phyloP scores from a whole-genome alignment of 2,329 filamentous ascomycete genomes.

The Trichoderma polysporum region DNA sequence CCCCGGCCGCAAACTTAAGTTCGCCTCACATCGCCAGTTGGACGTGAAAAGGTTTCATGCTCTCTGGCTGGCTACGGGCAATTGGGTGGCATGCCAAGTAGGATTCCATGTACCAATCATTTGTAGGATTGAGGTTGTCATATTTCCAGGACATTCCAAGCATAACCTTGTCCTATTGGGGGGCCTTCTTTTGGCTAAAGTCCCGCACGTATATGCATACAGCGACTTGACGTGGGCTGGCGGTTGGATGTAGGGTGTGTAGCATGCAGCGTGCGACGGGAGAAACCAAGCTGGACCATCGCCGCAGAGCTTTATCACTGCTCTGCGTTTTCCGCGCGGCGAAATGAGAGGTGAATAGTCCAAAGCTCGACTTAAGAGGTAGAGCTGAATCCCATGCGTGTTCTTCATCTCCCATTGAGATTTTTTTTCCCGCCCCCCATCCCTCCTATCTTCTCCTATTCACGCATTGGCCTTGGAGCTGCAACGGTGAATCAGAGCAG shows the following conservation, averaged over 20 bases:
- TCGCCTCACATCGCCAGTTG: constrained; percentile 31
- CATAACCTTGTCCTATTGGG: constrained; percentile 12
- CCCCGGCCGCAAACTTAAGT: constrained; percentile 30
- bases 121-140: constrained; percentile 23
- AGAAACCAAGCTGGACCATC: constrained; percentile 13
- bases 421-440: neutral
- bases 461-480: neutral
- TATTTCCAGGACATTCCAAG: constrained; percentile 24
- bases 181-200: constrained; percentile 3
- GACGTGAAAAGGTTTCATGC: constrained; percentile 20
- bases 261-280: constrained; percentile 11
- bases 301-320: constrained; percentile 15
- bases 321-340: constrained; percentile 8
- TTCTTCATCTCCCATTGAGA: neutral
- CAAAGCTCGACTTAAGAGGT: constrained; percentile 10
- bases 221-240: constrained; percentile 1
- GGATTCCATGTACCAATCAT: neutral
- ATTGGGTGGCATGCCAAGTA: neutral
- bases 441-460: neutral
- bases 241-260: constrained; percentile 6
- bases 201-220: constrained; percentile 10
- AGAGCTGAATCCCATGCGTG: neutral
- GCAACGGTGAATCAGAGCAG: neutral
- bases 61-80: constrained; percentile 1
- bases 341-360: neutral